phyloP scores from a whole-genome alignment of 2,329 filamentous ascomycete genomes.

The Chaetomium olivaceum region DNA sequence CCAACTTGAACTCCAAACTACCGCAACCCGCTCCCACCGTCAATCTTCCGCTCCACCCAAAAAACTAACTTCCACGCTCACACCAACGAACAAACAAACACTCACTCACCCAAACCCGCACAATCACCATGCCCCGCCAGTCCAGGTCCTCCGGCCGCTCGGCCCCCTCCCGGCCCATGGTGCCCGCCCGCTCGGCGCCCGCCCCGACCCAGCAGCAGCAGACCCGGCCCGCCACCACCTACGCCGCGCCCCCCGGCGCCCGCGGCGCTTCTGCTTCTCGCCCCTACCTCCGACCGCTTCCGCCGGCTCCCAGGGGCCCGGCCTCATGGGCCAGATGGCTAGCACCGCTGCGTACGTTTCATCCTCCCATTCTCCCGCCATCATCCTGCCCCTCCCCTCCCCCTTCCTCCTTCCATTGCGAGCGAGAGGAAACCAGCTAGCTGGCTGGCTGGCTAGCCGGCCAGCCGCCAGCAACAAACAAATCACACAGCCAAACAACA shows the following conservation, averaged over 20 bases:
- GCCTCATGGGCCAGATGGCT: conserved; percentile 95
- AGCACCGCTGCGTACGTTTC: conserved; percentile 84
- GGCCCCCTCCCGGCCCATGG: conserved; percentile 67
- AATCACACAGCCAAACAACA: conserved; percentile 11
- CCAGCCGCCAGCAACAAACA: too few species aligned
- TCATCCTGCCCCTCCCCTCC: background rate
- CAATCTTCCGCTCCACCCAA: background rate
- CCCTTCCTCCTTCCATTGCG: background rate
- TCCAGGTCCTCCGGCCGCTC: conserved; percentile 61
- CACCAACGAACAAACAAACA: background rate
- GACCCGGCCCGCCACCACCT: conserved; percentile 69
- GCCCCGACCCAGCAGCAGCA: conserved; percentile 56
- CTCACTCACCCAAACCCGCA: conserved; percentile 8
- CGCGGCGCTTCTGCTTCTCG: conserved; percentile 48
- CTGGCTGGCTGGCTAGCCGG: background rate
- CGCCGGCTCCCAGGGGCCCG: conserved; percentile 64
- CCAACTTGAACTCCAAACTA: conserved; percentile 9
- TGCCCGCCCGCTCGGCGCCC: conserved; percentile 56
- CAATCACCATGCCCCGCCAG: conserved; percentile 70
- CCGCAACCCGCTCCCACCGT: conserved; percentile 16
- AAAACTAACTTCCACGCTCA: conserved; percentile 15
- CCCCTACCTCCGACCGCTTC: conserved; percentile 45
- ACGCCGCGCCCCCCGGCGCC: conserved; percentile 49
- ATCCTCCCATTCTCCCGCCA: too few species aligned
- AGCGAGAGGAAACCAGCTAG: too few species aligned